Base-by-base conservation (phyloP, 352 stramenopile genomes). In the Phytophthora palmivora region DNA sequence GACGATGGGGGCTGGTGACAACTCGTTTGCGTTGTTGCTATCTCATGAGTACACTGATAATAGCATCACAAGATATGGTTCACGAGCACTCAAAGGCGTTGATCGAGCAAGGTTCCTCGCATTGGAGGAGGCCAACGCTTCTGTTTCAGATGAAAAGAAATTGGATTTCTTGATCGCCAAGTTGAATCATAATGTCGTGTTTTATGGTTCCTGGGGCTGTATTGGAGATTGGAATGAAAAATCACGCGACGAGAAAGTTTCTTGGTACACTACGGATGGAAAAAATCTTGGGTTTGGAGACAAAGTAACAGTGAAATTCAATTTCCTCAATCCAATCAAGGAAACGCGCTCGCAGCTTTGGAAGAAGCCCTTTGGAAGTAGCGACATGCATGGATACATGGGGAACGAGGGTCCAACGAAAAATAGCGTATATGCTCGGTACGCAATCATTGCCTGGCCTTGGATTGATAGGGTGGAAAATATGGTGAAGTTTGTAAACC, bases 401-500 rank as follows among this genome's bases (percentile, higher is more conserved):
- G 45, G 45, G 5, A 41, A 39, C 14, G 45, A 52, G 9, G 28
- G 30, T 14, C 16, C 18, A 12, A 3, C 16, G 16, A 52, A 52
- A 30, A 11, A 41, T 0, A 41, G n/a, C 2, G 22, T 1, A 21
- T 52, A 52, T 12, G 2, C 7, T 3, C 28, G 45, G 15, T 52
- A 52, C 16, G 45, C 45, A 3, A 30, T 52, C 18, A 14, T 52
- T 21, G 45, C 45, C 16, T 52, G 30, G 45, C 14, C 45, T 6
- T 28, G 12, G 12, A 18, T 8, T 8, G 16, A 56, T 0, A 21
- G 41, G 12, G 15, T 52, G 7, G 37, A 38, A n/a, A 58, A 61
- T n/a, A 43, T 36, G 11, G 37, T 53, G 4, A 52, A 57, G n/a
- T 47, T 64, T 26, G 50, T 64, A 21, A 47, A 42, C 10, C 14